A percentile compares a stretch with the other conserved stretches of the same genome.
These are phyloP conservation scores for Stagonosporopsis tanaceti DNA, from an alignment of 2,329 filamentous ascomycete genomes.

Conservation along the genomic window DNA sequence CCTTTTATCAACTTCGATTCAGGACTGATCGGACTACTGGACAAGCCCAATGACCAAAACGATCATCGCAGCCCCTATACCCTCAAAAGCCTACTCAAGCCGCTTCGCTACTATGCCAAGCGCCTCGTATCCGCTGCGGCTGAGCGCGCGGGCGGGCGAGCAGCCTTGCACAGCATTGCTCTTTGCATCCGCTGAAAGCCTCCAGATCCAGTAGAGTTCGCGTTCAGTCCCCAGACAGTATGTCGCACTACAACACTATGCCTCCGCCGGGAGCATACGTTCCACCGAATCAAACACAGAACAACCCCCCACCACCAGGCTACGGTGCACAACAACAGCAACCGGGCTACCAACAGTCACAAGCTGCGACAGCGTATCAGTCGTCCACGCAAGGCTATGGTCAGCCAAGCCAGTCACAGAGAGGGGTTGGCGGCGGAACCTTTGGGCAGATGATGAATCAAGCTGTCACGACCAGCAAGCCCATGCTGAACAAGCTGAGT, in stretches of 20 bases:
- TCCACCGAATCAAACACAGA: constrained; percentile 32
- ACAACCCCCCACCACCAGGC: constrained; percentile 23
- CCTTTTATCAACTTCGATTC: background rate
- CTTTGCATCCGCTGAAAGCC: background rate
- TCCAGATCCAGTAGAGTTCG: background rate
- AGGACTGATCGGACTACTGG: background rate
- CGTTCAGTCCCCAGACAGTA: constrained; percentile 10
- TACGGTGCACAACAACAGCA: constrained; percentile 33
- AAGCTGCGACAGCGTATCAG: constrained; percentile 28
- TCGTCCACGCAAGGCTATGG: constrained; percentile 26
- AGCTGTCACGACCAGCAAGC: constrained; percentile 47
- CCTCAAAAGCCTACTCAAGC: background rate
- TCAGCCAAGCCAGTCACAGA: constrained; percentile 26
- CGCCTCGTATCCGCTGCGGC: constrained; percentile 18
- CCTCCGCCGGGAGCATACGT: constrained; percentile 40
- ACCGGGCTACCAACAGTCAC: constrained; percentile 27
- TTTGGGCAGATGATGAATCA: constrained; percentile 47
- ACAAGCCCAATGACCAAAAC: background rate
- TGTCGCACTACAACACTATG: constrained; percentile 46
- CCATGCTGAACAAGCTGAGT: constrained; percentile 46
- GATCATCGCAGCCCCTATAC: background rate
- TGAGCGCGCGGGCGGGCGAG: constrained; percentile 10
- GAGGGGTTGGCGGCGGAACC: constrained; percentile 25
- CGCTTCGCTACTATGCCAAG: constrained; percentile 19
- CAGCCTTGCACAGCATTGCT: constrained; percentile 11